phyloP scores from a whole-genome alignment of 768 basidiomycete species.

The Lactarius tabidus region DNA sequence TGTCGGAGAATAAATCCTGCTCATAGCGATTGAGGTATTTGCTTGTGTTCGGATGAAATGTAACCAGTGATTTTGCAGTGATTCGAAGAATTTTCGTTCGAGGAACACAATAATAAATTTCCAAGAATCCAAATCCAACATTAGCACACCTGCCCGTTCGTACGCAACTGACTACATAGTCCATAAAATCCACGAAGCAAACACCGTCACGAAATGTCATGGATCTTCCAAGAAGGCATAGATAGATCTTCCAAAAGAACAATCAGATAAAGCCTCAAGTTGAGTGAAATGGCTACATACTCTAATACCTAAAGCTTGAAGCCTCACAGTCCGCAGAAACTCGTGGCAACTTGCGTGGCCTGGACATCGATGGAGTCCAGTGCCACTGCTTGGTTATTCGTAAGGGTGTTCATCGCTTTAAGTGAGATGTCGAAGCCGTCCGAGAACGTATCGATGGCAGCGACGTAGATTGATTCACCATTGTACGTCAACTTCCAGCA shows the following conservation, averaged over 20 bases:
- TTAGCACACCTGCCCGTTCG: not conserved
- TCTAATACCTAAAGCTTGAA: too few relatives aligned
- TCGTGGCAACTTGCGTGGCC: not conserved
- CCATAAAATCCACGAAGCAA: not conserved
- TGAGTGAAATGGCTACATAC: too few relatives aligned
- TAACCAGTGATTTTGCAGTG: too few relatives aligned
- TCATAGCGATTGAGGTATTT: too few relatives aligned
- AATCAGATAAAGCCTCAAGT: not conserved
- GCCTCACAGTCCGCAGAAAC: not conserved
- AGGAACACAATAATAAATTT: not conserved
- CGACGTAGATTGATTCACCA: conserved; percentile 21
- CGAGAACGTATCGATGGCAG: conserved; percentile 32
- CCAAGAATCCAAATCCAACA: not conserved
- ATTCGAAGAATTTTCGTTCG: not conserved
- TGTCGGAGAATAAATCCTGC: not conserved
- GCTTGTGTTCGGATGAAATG: not conserved
- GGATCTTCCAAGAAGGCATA: too few relatives aligned
- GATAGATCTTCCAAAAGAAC: too few relatives aligned
- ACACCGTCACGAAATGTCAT: not conserved
- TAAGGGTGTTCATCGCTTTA: conserved; percentile 51
- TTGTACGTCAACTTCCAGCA: conserved; percentile 29
- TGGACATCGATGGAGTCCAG: conserved; percentile 4
- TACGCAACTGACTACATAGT: not conserved
- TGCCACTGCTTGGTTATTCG: conserved; percentile 24
- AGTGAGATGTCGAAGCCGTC: conserved; percentile 47